Evolutionary conservation across 2,329 filamentous ascomycete genomes (phyloP).

Genomic region (Stromatinia cepivora): DNA sequence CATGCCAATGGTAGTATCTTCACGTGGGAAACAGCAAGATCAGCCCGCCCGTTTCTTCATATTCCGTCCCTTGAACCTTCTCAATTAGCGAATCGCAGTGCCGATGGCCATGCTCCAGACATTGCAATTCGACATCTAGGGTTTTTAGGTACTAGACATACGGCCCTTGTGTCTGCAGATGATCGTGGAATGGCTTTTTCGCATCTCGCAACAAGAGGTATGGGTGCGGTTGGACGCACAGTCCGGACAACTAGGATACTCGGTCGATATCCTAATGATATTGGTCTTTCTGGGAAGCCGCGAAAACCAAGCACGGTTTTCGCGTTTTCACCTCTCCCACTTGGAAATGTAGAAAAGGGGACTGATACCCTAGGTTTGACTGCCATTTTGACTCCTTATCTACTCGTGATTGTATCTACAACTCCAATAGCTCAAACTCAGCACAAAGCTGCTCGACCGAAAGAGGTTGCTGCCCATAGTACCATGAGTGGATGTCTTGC

Average conservation of each 20-base stretch:
- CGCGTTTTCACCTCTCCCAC: conserved; percentile 82
- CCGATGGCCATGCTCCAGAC: conserved; percentile 79
- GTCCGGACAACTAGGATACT: conserved; percentile 90
- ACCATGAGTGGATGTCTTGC: conserved; percentile 91
- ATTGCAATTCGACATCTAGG: conserved; percentile 85
- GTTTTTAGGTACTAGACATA: conserved; percentile 90
- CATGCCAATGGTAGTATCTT: conserved; percentile 91
- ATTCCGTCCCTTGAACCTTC: conserved; percentile 74
- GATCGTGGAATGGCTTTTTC: conserved; percentile 97
- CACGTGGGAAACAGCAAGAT: conserved; percentile 87
- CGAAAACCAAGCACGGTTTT: conserved; percentile 93
- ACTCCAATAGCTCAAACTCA: conserved; percentile 96
- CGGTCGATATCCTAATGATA: conserved; percentile 79
- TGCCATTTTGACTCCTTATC: conserved; percentile 91
- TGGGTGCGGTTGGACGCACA: conserved; percentile 78
- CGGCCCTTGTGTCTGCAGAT: conserved; percentile 91
- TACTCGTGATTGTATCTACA: conserved; percentile 95
- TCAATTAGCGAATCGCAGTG: conserved; percentile 63
- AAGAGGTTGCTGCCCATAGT: conserved; percentile 85
- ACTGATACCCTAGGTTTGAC: conserved; percentile 89
- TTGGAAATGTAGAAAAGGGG: conserved; percentile 89
- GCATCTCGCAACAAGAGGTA: conserved; percentile 87
- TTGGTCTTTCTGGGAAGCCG: conserved; percentile 59
- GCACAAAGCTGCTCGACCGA: conserved; percentile 87
- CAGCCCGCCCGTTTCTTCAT: conserved; percentile 84